phyloP scores from a whole-genome alignment of 2,329 filamentous ascomycete genomes.

The Cytospora paraplurivora region DNA sequence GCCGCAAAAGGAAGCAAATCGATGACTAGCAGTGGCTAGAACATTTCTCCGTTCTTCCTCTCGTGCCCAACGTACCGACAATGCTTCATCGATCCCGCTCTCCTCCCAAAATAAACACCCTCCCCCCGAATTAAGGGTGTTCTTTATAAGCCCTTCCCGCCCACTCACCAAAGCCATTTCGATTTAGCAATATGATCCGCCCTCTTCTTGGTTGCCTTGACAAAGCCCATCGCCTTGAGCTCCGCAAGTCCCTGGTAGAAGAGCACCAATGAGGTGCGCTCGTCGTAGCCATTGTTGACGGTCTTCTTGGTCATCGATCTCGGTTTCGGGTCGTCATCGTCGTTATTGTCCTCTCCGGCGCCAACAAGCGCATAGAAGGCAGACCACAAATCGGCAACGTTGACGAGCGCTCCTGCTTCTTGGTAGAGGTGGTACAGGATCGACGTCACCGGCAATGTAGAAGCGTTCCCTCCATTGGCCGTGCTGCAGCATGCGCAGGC shows the following conservation, averaged over 20 bases:
- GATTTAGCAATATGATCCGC: conserved; percentile 88
- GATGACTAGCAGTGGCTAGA: neutral
- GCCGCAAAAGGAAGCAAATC: neutral
- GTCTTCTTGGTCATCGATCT: conserved; percentile 38
- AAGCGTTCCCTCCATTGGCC: conserved; percentile 51
- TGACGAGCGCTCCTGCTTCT: conserved; percentile 75
- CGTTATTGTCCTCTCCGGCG: conserved; percentile 43
- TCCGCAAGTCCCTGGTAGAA: conserved; percentile 90
- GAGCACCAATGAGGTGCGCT: conserved; percentile 65
- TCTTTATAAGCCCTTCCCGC: conserved; percentile 5
- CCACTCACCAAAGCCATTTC: conserved; percentile 66
- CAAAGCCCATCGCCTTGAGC: conserved; percentile 79
- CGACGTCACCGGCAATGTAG: conserved; percentile 69
- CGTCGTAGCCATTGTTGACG: conserved; percentile 46
- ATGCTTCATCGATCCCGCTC: neutral
- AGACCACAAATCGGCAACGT: conserved; percentile 77
- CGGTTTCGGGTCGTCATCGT: conserved; percentile 40
- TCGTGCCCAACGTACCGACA: neutral
- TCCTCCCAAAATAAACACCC: conserved; percentile 7
- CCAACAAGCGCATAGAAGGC: conserved; percentile 70
- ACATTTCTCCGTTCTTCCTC: neutral
- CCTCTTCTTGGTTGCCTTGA: conserved; percentile 90
- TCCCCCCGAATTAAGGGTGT: neutral
- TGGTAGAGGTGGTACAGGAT: conserved; percentile 79
- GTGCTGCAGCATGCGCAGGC: conserved; percentile 68